Conservation (phyloP, 805 yeast genomes). For the Candida germanica region DNA sequence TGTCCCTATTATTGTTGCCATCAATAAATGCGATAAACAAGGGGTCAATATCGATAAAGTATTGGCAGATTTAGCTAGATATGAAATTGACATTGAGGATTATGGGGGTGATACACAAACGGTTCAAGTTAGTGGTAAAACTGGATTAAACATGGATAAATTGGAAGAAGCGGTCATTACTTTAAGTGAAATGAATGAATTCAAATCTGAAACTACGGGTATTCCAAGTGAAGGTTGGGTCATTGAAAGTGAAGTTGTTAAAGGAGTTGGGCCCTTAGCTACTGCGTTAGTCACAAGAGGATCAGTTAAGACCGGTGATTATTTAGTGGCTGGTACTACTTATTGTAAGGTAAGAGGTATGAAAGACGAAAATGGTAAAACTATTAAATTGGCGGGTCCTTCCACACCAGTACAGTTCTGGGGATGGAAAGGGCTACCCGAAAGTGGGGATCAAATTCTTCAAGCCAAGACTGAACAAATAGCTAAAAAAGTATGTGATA, state of each 20-base stretch:
- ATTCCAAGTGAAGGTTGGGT: slow-evolving; percentile 80
- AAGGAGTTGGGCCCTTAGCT: slow-evolving; percentile 82
- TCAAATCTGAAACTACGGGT: slow-evolving; percentile 54
- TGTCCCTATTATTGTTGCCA: slow-evolving; percentile 85
- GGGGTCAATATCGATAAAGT: slow-evolving; percentile 75
- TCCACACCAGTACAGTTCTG: slow-evolving; percentile 85
- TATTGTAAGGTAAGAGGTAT: slow-evolving; percentile 81
- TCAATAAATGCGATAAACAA: slow-evolving; percentile 86
- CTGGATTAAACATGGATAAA: slow-evolving; percentile 87
- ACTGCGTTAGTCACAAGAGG: slow-evolving; percentile 84
- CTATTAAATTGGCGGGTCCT: slow-evolving; percentile 68
- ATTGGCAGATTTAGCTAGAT: slow-evolving; percentile 67
- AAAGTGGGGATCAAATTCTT: slow-evolving; percentile 81
- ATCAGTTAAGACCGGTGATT: slow-evolving; percentile 60
- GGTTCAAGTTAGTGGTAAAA: slow-evolving; percentile 81
- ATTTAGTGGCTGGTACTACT: slow-evolving; percentile 83
- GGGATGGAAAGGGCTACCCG: slow-evolving; percentile 94
- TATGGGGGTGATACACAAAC: slow-evolving; percentile 95
- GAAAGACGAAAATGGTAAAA: slow-evolving; percentile 68
- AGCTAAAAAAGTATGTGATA: slow-evolving; percentile 72
- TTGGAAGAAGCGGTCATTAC: slow-evolving; percentile 87
- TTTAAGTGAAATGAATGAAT: slow-evolving; percentile 77
- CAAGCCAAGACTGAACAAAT: slow-evolving; percentile 70
- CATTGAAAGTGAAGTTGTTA: slow-evolving; percentile 77
- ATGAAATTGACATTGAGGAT: slow-evolving; percentile 83